Base-by-base conservation (phyloP, 2,329 filamentous ascomycete genomes). In the Colletotrichum viniferum region DNA sequence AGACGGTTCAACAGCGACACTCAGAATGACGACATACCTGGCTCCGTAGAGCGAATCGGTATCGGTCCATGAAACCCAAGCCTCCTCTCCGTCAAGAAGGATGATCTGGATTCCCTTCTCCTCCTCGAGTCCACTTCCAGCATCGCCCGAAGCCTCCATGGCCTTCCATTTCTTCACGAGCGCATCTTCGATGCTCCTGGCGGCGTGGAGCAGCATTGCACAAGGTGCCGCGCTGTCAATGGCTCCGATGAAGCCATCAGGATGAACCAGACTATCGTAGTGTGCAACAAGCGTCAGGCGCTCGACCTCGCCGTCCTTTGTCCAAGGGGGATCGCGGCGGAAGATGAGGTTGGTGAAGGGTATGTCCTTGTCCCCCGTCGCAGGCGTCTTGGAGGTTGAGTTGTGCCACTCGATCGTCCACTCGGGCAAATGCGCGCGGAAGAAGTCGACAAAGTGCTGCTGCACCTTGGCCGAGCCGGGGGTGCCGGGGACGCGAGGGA, bases 151-250 rank as follows among this genome's bases (percentile, higher is more conserved):
- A 6, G 87, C 89, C 77, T 91, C 84, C 91, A 96, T 95, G 36
- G 89, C 89, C 34, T 91, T 89, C 95, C 97, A 98, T 85, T 96
- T 98, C 81, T 89, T 90, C 34, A 93, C 94, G 82, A 98, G 85
- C 4, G 94, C 95, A 2, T 87, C 89, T 80, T 98, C 96, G 61
- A 99, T 91, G 77, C 92, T 94, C 78, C 93, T 89, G 77, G 96
- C 95, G 14, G 94, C 92, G 82, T 98, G 95, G 91, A 99, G 90
- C 74, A 99, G 88, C 89, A 98, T 96, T 0, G 97, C 97, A 84
- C 96, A 98, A 12, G 97, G 96, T 21, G 95, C 97, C 2, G 97
- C 97, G 80, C 95, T 98, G 82, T 99, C 97, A 16, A 92, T 97
- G 1, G 96, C 97, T 1, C 97, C 97, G 74, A 99, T 94, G 83